These are phyloP conservation scores for Aleurites moluccanus DNA, from an alignment of 441 rosid genomes.

Conservation along the genomic window DNA sequence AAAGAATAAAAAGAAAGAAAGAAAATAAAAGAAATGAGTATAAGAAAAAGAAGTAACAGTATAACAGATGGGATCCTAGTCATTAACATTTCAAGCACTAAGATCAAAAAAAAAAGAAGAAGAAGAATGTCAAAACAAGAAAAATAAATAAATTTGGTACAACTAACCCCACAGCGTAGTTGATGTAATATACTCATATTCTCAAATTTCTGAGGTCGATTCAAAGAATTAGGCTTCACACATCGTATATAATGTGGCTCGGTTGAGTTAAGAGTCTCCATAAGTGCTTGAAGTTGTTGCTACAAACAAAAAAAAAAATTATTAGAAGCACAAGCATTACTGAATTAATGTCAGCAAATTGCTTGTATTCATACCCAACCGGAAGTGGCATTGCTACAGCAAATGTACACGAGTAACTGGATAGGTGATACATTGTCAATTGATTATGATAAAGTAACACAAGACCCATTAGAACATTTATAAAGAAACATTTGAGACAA, in stretches of 20 bases:
- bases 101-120: not conserved
- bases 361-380: constrained; percentile 6
- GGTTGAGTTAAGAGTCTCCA: constrained; percentile 91
- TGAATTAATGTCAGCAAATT: constrained; percentile 9
- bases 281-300: constrained; percentile 99
- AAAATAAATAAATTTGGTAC: constrained; percentile 10
- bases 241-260: constrained; percentile 98
- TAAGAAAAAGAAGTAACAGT: not conserved
- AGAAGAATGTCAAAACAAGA: constrained; percentile 17
- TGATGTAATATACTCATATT: constrained; percentile 84
- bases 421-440: not conserved
- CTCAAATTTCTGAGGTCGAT: constrained; percentile 89
- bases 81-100: constrained; percentile 3
- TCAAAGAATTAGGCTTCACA: constrained; percentile 95
- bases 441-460: not conserved
- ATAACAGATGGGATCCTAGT: not conserved
- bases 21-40: not conserved
- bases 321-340: constrained; percentile 25
- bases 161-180: constrained; percentile 97
- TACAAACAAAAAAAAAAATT: constrained; percentile 31
- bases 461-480: not conserved
- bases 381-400: not conserved
- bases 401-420: not conserved
- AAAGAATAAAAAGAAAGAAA: not conserved
- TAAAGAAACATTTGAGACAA: no score